Conservation (phyloP, 2,329 filamentous ascomycete genomes). For the Cryoendolithus antarcticus region DNA sequence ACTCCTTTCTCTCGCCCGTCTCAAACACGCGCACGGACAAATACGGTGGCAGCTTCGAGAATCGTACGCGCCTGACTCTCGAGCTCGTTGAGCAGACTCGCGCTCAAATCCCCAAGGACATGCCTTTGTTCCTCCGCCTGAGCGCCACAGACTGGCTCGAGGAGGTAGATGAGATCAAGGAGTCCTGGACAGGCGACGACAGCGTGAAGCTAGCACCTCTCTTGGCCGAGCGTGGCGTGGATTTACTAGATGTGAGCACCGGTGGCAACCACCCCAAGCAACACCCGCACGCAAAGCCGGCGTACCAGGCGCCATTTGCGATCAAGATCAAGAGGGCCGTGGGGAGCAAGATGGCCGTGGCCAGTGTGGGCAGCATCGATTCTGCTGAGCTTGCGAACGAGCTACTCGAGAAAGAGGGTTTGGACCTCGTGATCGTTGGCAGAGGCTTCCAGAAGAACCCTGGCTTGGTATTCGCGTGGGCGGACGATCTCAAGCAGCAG, state of each 20-base stretch:
- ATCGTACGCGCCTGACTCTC: constrained; percentile 29
- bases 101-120: constrained; percentile 20
- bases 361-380: constrained; percentile 62
- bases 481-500: constrained; percentile 57
- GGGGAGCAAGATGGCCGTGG: constrained; percentile 57
- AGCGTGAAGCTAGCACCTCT: constrained; percentile 51
- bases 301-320: constrained; percentile 64
- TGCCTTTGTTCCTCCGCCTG: constrained; percentile 4
- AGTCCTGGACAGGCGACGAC: constrained; percentile 57
- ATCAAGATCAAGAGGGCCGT: constrained; percentile 59
- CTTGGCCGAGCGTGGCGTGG: constrained; percentile 61
- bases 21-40: constrained; percentile 33
- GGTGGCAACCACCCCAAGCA: constrained; percentile 52
- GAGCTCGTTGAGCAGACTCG: constrained; percentile 29
- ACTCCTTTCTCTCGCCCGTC: constrained; percentile 30
- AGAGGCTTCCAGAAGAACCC: constrained; percentile 74
- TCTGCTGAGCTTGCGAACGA: constrained; percentile 56
- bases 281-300: constrained; percentile 48
- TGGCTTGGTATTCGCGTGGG: constrained; percentile 55
- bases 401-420: constrained; percentile 34
- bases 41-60: constrained; percentile 31
- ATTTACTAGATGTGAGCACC: constrained; percentile 71
- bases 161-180: constrained; percentile 28
- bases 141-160: constrained; percentile 4
- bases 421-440: constrained; percentile 63